Evolutionary conservation across 139 green algal genomes (phyloP).

Genomic region (Limnomonas spitsbergensis): DNA sequence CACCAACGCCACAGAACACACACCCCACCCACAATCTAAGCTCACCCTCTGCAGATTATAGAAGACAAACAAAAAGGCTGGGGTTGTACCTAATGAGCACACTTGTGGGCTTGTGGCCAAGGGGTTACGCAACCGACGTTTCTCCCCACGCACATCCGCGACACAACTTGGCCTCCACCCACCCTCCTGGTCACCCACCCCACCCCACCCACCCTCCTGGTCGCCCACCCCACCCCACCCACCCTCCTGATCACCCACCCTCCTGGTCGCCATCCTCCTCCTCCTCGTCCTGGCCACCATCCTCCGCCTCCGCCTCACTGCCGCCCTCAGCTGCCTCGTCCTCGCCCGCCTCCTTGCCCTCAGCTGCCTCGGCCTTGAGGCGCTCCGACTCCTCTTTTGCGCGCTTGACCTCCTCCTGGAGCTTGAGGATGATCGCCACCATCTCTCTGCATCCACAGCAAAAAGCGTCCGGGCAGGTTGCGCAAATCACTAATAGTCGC

Average conservation of each 20-base stretch:
- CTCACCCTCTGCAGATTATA: too few relatives aligned
- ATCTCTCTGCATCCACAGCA: conserved; percentile 50
- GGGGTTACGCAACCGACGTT: too few relatives aligned
- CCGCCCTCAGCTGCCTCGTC: conserved; percentile 1
- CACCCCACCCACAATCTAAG: too few relatives aligned
- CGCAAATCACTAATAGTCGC: not conserved
- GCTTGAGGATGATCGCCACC: conserved; percentile 38
- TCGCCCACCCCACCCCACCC: not conserved
- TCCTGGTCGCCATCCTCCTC: conserved; percentile 4
- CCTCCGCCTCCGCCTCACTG: not conserved
- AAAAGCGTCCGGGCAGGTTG: too few relatives aligned
- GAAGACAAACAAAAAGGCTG: too few relatives aligned
- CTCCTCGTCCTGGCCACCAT: not conserved
- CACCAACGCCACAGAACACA: too few relatives aligned
- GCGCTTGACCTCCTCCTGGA: conserved; percentile 47
- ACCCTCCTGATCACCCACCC: not conserved
- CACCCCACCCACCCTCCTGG: not conserved
- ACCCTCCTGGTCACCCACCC: not conserved
- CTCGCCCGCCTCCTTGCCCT: conserved; percentile 18
- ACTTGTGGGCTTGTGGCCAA: too few relatives aligned
- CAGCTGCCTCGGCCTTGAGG: conserved; percentile 30
- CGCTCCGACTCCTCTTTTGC: conserved; percentile 28
- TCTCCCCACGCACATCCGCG: not conserved
- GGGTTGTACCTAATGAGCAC: too few relatives aligned
- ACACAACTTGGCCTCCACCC: not conserved